Evolutionary conservation across 192 early-diverging fungal genomes (phyloP).

Genomic region (Hyaloraphidium curvatum): DNA sequence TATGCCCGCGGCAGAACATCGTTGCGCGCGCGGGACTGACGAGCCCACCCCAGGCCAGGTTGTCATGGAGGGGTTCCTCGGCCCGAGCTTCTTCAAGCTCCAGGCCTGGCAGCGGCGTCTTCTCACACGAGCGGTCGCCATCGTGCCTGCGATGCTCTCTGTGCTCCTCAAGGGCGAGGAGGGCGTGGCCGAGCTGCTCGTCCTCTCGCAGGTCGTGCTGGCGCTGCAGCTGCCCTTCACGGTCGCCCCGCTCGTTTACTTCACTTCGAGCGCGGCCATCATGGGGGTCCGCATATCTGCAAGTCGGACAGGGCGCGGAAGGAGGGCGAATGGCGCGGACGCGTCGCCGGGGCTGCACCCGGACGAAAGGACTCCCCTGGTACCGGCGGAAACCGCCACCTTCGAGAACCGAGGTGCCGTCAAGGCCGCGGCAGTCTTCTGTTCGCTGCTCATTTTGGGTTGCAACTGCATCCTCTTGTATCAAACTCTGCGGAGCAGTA

Average conservation of each 20-base stretch:
- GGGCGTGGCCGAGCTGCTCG: constrained; percentile 40
- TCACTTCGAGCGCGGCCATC: constrained; percentile 30
- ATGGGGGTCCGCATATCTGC: constrained; percentile 29
- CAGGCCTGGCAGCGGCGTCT: constrained; percentile 48
- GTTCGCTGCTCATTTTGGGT: no score
- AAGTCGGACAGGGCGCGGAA: constrained; percentile 10
- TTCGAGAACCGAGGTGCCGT: no score
- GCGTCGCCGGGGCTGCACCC: no score
- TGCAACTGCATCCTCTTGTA: no score
- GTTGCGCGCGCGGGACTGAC: no score
- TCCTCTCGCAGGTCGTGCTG: constrained; percentile 60
- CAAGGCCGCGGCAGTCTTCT: no score
- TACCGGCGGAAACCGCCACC: no score
- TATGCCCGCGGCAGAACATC: no score
- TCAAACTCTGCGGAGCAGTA: no score
- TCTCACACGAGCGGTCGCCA: constrained; percentile 48
- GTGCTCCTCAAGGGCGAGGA: constrained; percentile 37
- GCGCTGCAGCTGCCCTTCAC: constrained; percentile 66
- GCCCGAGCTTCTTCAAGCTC: constrained; percentile 10
- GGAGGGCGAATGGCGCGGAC: no score
- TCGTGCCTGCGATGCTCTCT: constrained; percentile 48
- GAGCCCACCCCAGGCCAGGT: no score
- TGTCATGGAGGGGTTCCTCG: constrained; percentile 64
- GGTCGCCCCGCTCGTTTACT: constrained; percentile 51
- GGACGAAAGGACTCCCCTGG: no score